Base-by-base conservation (phyloP, 2,329 filamentous ascomycete genomes). In the Neurospora sp. region DNA sequence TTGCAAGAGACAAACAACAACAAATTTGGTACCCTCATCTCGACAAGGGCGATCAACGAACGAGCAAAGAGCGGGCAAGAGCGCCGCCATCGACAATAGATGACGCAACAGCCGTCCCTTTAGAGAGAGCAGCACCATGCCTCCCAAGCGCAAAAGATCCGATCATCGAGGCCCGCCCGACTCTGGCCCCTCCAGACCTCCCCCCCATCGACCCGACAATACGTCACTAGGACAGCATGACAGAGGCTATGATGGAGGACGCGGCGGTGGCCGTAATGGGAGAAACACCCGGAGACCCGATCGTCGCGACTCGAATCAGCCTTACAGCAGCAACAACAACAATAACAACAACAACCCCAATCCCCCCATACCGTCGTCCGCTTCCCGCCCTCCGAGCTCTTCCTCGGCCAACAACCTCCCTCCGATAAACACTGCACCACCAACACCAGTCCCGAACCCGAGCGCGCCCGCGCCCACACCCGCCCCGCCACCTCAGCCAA, bases 121-220 rank as follows among this genome's bases (percentile, higher is more conserved):
- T 62, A 62, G 66, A 71, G 70, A 70, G 19, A 58, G 68, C 62
- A 71, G 69, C 71, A 81, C 73, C 70, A 88, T 89, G 86, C 83
- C 85, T 81, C 83, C 84, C 38, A 89, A 89, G 80, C 84, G 87
- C 76, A 89, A 89, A 83, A 84, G 86, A 78, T 81, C 82, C 76
- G 85, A 87, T 67, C 52, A 62, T 33, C 81, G 86, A 73, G 79
- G 79, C 68, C 80, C 81, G 71, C 79, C 80, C 72, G 86, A 88
- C 70, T 72, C 76, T 68, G 82, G 82, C 67, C 82, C 80, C 70
- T 80, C 80, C 73, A 83, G 89, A 71, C 87, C 88, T 23, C 85
- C 88, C 68, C 89, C 89, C 68, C 87, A 90, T 79, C 86, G 87
- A 40, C 88, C 89, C 66, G 84, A 82, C 68, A 85, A 89, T 74